These are phyloP conservation scores for Filobasidium wieringae DNA, from an alignment of 768 basidiomycete genomes.

Conservation along the genomic window DNA sequence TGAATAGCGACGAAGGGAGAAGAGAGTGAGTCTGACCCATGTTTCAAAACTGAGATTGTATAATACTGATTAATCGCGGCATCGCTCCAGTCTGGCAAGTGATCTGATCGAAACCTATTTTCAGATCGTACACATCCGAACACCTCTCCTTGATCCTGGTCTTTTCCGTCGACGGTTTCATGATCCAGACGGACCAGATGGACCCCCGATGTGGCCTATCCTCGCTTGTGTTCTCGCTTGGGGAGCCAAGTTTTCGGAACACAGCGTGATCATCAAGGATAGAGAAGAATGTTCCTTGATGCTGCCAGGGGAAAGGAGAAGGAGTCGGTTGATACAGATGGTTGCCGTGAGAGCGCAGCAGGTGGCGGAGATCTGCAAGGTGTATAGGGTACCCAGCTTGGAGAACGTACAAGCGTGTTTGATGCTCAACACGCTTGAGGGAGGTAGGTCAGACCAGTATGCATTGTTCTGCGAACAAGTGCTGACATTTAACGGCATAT, in stretches of 20 bases:
- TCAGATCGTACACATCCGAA: conserved; percentile 65
- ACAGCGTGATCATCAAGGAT: conserved; percentile 69
- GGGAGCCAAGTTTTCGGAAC: conserved; percentile 89
- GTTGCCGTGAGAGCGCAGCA: conserved; percentile 71
- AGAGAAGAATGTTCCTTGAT: conserved; percentile 44
- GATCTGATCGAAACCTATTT: conserved; percentile 93
- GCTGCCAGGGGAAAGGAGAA: conserved; percentile 44
- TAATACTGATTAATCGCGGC: neutral
- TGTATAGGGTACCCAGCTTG: conserved; percentile 62
- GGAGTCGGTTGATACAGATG: conserved; percentile 65
- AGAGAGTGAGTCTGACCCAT: conserved; percentile 58
- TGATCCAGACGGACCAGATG: conserved; percentile 24
- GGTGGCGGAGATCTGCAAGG: conserved; percentile 73
- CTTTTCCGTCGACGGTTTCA: conserved; percentile 62
- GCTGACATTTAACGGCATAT: neutral
- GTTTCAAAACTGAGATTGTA: conserved; percentile 15
- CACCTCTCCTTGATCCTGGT: conserved; percentile 72
- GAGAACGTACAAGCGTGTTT: conserved; percentile 75
- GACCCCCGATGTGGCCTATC: conserved; percentile 41
- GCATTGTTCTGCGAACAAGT: neutral
- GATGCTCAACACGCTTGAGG: conserved; percentile 50
- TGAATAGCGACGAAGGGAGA: conserved; percentile 62
- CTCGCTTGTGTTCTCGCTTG: conserved; percentile 79
- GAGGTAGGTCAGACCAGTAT: neutral
- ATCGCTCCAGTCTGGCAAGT: conserved; percentile 58